phyloP scores from a whole-genome alignment of 2,329 filamentous ascomycete species.

The Gyromitra esculenta region DNA sequence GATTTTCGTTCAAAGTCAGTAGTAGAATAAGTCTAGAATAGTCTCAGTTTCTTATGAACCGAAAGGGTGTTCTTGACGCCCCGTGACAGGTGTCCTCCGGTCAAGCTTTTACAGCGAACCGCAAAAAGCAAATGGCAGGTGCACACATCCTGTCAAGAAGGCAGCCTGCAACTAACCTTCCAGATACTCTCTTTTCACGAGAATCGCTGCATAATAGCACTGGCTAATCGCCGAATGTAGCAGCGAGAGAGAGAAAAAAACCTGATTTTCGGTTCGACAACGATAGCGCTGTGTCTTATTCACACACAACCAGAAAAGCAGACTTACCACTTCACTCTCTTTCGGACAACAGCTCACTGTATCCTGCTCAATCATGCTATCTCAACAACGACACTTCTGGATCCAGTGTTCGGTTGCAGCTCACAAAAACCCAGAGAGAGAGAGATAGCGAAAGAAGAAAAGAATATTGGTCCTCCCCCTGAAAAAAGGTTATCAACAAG shows the following conservation, averaged over 20 bases:
- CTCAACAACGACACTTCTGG: not conserved
- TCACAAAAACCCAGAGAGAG: not conserved
- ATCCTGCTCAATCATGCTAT: not conserved
- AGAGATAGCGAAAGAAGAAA: not conserved
- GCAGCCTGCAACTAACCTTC: constrained; percentile 1
- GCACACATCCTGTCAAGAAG: not conserved
- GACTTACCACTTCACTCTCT: not conserved
- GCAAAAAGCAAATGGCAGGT: constrained; percentile 25
- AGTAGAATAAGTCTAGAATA: constrained; percentile 3
- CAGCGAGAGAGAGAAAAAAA: not conserved
- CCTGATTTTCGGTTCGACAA: not conserved
- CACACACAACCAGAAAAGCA: not conserved
- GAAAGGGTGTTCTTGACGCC: not conserved
- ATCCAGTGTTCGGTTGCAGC: not conserved
- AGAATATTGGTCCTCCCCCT: no score
- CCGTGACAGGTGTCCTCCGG: constrained; percentile 16
- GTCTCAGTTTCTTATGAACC: not conserved
- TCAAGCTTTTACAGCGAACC: constrained; percentile 25
- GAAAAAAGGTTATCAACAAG: no score
- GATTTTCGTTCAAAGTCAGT: constrained; percentile 17
- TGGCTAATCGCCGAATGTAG: not conserved
- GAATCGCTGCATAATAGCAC: not conserved
- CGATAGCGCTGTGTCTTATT: not conserved
- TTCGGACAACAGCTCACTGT: not conserved
- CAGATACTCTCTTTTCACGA: constrained; percentile 1